Conservation (phyloP, 2,329 filamentous ascomycete genomes). For the Fusarium sp. region DNA sequence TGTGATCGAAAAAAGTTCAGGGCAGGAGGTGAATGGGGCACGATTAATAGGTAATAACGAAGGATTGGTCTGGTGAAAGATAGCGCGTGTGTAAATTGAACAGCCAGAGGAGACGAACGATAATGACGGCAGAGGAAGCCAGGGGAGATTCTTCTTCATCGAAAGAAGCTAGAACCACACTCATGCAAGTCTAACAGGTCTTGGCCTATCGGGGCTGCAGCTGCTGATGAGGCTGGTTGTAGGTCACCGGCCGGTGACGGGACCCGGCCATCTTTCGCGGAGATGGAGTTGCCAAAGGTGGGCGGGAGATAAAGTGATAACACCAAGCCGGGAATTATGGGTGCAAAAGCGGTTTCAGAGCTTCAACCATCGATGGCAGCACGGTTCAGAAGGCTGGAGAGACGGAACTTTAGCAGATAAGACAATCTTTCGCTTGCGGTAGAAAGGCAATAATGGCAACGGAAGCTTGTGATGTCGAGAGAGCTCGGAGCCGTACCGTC, state of each 20-base stretch:
- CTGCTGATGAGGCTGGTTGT: slow-evolving; percentile 39
- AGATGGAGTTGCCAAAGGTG: slow-evolving; percentile 1
- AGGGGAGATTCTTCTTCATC: slow-evolving; percentile 2
- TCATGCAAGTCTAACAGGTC: slow-evolving; percentile 18
- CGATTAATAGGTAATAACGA: not conserved
- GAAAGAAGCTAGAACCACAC: slow-evolving; percentile 9
- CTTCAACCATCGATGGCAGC: not conserved
- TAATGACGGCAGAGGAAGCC: slow-evolving; percentile 22
- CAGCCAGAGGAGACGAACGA: slow-evolving; percentile 13
- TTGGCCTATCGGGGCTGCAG: slow-evolving; percentile 40
- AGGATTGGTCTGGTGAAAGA: slow-evolving; percentile 20
- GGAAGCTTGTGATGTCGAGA: slow-evolving; percentile 23
- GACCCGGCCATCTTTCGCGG: slow-evolving; percentile 11
- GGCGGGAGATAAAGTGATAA: slow-evolving; percentile 8
- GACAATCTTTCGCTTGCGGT: slow-evolving; percentile 9
- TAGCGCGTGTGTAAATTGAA: slow-evolving; percentile 8
- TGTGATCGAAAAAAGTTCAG: not conserved
- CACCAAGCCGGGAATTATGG: not conserved
- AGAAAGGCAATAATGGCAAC: slow-evolving; percentile 16
- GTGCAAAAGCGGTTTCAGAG: slow-evolving; percentile 8
- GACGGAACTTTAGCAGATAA: slow-evolving; percentile 17
- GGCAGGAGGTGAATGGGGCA: not conserved
- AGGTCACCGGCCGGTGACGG: slow-evolving; percentile 30
- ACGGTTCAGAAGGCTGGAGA: slow-evolving; percentile 3
- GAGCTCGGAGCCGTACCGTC: slow-evolving; percentile 16